Conservation (phyloP, 345 rosid genomes). For the Eucalyptus tenuipes region DNA sequence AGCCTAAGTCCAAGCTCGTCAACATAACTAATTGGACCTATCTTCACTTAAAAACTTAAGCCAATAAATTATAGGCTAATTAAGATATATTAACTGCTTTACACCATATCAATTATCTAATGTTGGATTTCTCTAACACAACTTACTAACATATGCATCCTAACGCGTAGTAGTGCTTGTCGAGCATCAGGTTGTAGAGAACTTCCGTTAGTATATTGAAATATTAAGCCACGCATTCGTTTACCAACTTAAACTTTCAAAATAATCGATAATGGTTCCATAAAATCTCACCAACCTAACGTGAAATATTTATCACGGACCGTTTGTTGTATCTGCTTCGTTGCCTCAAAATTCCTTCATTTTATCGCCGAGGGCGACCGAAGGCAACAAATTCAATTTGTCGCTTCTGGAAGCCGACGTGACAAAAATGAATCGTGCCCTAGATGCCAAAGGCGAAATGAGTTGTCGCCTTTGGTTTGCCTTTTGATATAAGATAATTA, state of each 20-base stretch:
- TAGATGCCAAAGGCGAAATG: not conserved
- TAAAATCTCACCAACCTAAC: rapidly evolving
- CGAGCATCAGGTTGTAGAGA: not conserved
- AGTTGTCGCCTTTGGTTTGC: not conserved
- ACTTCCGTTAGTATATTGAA: not conserved
- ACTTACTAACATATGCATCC: too few relatives aligned
- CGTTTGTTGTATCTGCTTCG: not conserved
- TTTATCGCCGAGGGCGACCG: not conserved
- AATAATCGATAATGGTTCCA: rapidly evolving
- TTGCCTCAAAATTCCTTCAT: not conserved
- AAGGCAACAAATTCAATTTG: not conserved
- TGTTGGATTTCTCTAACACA: too few relatives aligned
- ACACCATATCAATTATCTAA: rapidly evolving
- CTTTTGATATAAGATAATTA: not conserved
- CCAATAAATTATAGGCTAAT: too few relatives aligned
- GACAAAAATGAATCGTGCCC: not conserved
- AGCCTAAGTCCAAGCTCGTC: too few relatives aligned
- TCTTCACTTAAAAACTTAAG: too few relatives aligned
- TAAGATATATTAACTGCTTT: rapidly evolving
- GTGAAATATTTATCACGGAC: not conserved
- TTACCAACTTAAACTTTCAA: not conserved
- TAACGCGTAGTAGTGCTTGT: not conserved
- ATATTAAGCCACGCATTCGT: not conserved
- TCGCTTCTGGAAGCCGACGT: not conserved
- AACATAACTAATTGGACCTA: too few relatives aligned